Evolutionary conservation across 73 alveolate genomes (phyloP), one percentile per base, ranked within the genome.

Genomic region (Durusdinium trenchii): DNA sequence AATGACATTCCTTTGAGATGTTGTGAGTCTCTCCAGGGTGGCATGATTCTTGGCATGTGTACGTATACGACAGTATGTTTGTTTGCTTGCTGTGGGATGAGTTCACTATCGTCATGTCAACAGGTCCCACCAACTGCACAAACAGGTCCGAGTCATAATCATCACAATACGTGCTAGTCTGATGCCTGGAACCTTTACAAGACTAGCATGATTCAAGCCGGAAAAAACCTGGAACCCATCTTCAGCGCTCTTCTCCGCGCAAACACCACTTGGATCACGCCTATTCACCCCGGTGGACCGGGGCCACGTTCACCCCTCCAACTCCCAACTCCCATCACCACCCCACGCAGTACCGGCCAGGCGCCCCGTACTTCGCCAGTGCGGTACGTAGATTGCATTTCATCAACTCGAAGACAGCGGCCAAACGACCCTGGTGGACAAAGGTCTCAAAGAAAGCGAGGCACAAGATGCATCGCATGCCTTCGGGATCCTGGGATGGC

Each of bases 331-430:
- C 64, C 64, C 64, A 9, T 9, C 64, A 54, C 20, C 64, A 12
- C 20, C 64, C 9, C 20, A 12, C 50, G 60, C 6, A 6, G 30
- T 9, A 23, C n/a, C 6, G 45, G 79, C 79, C 79, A 23, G 36
- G 57, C 43, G 60, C 98, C 10, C 98, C 98, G 47, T 91, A 91
- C 60, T 91, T 91, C 57, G 98, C 78, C 78, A 91, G 60, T 36
- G 98, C 98, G 1, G 98, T 94, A 61, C 99, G 91, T 38, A 94
- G 83, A 51, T 94, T 76, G 93, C 99, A 94, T 67, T 94, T 94
- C 99, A 94, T 94, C 71, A 94, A 64, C 99, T 94, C 99, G 51
- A 94, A 94, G 67, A 54, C 86, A 40, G 93, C 99, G 36, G 94
- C 92, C 64, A 94, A 50, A n/a, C 93, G 99, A 36, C 99, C 99